These are phyloP conservation scores for Chenopodium suecicum DNA, from an alignment of 148 eudicot genomes.

Conservation along the genomic window DNA sequence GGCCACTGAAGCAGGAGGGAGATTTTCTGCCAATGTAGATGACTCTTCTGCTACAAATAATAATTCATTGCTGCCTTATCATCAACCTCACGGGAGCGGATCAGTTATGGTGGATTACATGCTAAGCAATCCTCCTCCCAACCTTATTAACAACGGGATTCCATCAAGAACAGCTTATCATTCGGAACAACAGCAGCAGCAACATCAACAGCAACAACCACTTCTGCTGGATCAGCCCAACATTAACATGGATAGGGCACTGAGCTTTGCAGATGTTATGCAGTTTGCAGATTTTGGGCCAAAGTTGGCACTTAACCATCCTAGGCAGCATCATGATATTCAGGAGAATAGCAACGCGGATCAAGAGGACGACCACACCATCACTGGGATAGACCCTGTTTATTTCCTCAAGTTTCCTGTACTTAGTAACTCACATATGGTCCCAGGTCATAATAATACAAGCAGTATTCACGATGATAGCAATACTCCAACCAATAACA, in stretches of 20 bases:
- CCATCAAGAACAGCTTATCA: constrained; percentile 25
- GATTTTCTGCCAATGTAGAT: constrained; percentile 25
- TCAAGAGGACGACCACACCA: not conserved
- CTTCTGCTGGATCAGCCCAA: constrained; percentile 5
- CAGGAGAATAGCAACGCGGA: not conserved
- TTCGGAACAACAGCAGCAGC: constrained; percentile 23
- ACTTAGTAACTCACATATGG: constrained; percentile 39
- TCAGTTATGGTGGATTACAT: constrained; percentile 43
- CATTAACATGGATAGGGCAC: constrained; percentile 25
- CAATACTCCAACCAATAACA: not conserved
- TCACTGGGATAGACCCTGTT: constrained; percentile 42
- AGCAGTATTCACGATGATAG: not conserved
- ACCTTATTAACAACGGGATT: not conserved
- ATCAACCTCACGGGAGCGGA: constrained; percentile 38
- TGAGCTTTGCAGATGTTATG: constrained; percentile 84
- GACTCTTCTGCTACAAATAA: constrained; percentile 14
- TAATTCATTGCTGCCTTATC: constrained; percentile 27
- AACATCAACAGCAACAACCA: not conserved
- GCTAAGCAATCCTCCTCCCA: constrained; percentile 29
- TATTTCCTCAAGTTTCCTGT: constrained; percentile 75
- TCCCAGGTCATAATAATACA: constrained; percentile 16
- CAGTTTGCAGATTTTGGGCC: constrained; percentile 94
- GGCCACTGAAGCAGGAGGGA: constrained; percentile 22
- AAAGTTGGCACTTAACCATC: constrained; percentile 52
- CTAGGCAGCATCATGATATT: not conserved